Conservation (phyloP, 228 moss, liverwort and hornwort species). For the Sphagnum magellanicum region DNA sequence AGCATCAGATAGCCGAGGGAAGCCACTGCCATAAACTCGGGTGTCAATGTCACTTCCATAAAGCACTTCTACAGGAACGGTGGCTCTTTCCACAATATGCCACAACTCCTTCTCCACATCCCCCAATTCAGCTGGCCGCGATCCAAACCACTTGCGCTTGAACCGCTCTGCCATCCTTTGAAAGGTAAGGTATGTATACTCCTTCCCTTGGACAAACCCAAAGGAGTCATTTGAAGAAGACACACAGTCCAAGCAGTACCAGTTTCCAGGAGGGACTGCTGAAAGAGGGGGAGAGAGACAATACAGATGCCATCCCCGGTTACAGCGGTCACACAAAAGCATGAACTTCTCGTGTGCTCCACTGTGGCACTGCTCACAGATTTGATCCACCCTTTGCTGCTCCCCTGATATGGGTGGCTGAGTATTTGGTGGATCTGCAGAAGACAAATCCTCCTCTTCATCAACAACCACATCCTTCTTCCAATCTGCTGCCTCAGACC, state of each 20-base stretch:
- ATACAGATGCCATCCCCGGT: slow-evolving; percentile 96
- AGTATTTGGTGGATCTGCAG: slow-evolving; percentile 15
- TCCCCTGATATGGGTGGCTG: slow-evolving; percentile 24
- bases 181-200: slow-evolving; percentile 87
- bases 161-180: slow-evolving; percentile 97
- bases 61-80: slow-evolving; percentile 86
- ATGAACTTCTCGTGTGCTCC: slow-evolving; percentile 95
- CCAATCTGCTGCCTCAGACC: slow-evolving; percentile 17
- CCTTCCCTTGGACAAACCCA: slow-evolving; percentile 91
- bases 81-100: slow-evolving; percentile 91
- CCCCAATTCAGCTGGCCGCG: slow-evolving; percentile 40
- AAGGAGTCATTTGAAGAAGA: slow-evolving; percentile 91
- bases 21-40: slow-evolving; percentile 83
- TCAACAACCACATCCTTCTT: slow-evolving; percentile 31
- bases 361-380: slow-evolving; percentile 98
- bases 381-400: slow-evolving; percentile 77
- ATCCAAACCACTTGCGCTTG: slow-evolving; percentile 81
- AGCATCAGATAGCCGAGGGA: slow-evolving; percentile 72
- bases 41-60: slow-evolving; percentile 98
- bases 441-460: slow-evolving; percentile 10
- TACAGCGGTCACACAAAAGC: slow-evolving; percentile 95
- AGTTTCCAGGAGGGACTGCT: slow-evolving; percentile 89
- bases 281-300: slow-evolving; percentile 91
- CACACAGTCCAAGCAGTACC: slow-evolving; percentile 97
- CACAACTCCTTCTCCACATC: slow-evolving; percentile 93